Evolutionary conservation across 495 filamentous ascomycete genomes (phyloP), one percentile per base, ranked within the genome.

Genomic region (Aspergillus campestris): DNA sequence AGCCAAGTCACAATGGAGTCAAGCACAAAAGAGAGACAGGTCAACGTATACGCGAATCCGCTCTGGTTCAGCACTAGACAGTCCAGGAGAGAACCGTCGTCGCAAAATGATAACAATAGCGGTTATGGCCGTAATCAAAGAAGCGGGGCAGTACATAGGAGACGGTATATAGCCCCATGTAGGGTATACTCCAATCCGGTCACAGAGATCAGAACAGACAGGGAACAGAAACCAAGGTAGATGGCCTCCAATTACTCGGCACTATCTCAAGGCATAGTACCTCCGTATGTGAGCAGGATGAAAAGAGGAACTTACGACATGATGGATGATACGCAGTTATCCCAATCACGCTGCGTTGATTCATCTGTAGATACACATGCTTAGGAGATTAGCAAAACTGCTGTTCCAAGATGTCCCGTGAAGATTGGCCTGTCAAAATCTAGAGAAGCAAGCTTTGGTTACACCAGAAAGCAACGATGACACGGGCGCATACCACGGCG

Each of bases 291-390:
- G 49, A 50, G 48, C 43, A 61, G 57, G 62, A 59, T 49, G 55
- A 4, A 24, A 24, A 24, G 1, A 50, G 50, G 45, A 55, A 75
- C 71, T 75, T 70, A 75, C 71, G 71, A 73, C 71, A 75, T 75
- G 52, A 60, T 70, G 65, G 64, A 65, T 45, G 57, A 59, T 55
- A 57, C 50, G 57, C 49, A 53, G 47, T 51, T 52, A 57, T 60
- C 57, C 53, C 65, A 67, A 66, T 61, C 65, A 68, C 58, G 56
- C 57, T 56, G 53, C 54, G 58, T 44, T 55, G 56, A 60, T 56
- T 68, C 66, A 70, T 68, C 64, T 68, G 66, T 64, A 65, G 56
- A 62, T 64, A 64, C 65, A 69, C 53, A 59, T 57, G 56, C 57
- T 60, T 61, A 57, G 55, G 55, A 60, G 57, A 58, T 67, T 66